Conservation (phyloP, 495 filamentous ascomycete genomes). For the Usnea hakonensis region DNA sequence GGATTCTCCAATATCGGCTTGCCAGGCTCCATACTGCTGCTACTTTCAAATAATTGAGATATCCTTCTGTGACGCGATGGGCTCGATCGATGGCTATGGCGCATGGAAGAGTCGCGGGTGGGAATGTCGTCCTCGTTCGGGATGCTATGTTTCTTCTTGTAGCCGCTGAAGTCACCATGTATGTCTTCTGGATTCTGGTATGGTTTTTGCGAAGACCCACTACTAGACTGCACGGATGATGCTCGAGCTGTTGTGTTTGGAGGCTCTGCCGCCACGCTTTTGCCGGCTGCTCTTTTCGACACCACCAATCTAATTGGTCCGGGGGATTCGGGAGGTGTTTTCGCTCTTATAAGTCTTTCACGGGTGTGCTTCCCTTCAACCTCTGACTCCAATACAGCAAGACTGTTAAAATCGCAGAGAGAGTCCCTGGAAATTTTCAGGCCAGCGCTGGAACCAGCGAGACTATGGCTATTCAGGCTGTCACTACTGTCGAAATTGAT, state of each 20-base stretch:
- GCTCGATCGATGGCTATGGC: slow-evolving; percentile 17
- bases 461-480: slow-evolving; percentile 43
- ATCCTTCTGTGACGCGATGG: slow-evolving; percentile 4
- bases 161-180: slow-evolving; percentile 16
- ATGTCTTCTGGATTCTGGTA: slow-evolving; percentile 6
- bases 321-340: slow-evolving; percentile 24
- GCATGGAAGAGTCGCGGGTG: slow-evolving; percentile 18
- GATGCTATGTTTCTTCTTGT: slow-evolving; percentile 28
- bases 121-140: slow-evolving; percentile 15
- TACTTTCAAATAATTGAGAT: slow-evolving; percentile 9
- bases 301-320: slow-evolving; percentile 31
- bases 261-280: slow-evolving; percentile 1
- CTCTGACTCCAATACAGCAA: not conserved
- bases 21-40: not conserved
- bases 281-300: slow-evolving; percentile 34
- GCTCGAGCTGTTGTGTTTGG: slow-evolving; percentile 1
- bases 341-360: slow-evolving; percentile 44
- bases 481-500: slow-evolving; percentile 45
- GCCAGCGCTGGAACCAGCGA: slow-evolving; percentile 38
- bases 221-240: slow-evolving; percentile 10
- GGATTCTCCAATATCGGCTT: slow-evolving; percentile 30
- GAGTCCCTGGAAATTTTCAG: slow-evolving; percentile 55
- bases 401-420: slow-evolving; percentile 33
- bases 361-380: slow-evolving; percentile 21
- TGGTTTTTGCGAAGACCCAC: not conserved